These are phyloP conservation scores for Trametes maxima DNA, from an alignment of 768 basidiomycete genomes.

Conservation along the genomic window DNA sequence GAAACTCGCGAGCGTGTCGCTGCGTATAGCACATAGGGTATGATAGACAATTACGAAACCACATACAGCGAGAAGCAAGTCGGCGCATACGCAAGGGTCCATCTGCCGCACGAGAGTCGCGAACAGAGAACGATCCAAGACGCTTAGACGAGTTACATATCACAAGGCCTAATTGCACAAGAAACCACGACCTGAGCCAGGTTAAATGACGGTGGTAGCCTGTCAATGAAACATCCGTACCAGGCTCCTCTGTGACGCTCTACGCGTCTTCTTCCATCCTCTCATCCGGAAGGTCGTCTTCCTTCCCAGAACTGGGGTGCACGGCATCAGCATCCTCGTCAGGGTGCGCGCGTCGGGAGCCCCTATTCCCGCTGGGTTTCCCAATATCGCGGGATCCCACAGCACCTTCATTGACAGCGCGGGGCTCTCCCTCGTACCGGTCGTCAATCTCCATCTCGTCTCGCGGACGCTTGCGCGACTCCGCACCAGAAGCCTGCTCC, in stretches of 20 bases:
- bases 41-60: conserved; percentile 13
- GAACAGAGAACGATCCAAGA: conserved; percentile 12
- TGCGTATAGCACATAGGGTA: conserved; percentile 7
- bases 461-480: conserved; percentile 55
- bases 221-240: conserved; percentile 15
- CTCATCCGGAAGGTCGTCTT: conserved; percentile 19
- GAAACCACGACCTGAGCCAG: conserved; percentile 1
- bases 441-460: conserved; percentile 68
- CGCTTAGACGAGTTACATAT: conserved; percentile 11
- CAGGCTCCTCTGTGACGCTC: conserved; percentile 5
- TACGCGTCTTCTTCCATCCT: conserved; percentile 27
- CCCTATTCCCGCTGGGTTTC: conserved; percentile 19
- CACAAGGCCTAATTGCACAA: conserved; percentile 3
- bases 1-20: not conserved
- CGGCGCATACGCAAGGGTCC: conserved; percentile 7
- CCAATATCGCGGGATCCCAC: conserved; percentile 12
- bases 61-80: conserved; percentile 18
- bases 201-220: conserved; percentile 4
- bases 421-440: conserved; percentile 37
- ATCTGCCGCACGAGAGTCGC: conserved; percentile 3
- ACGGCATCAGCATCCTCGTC: conserved; percentile 26
- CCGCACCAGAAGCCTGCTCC: conserved; percentile 22
- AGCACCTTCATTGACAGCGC: conserved; percentile 24
- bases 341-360: conserved; percentile 23
- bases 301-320: conserved; percentile 15